These are phyloP conservation scores for Neoboletus magnificus DNA, from an alignment of 768 basidiomycete species.

Conservation along the genomic window DNA sequence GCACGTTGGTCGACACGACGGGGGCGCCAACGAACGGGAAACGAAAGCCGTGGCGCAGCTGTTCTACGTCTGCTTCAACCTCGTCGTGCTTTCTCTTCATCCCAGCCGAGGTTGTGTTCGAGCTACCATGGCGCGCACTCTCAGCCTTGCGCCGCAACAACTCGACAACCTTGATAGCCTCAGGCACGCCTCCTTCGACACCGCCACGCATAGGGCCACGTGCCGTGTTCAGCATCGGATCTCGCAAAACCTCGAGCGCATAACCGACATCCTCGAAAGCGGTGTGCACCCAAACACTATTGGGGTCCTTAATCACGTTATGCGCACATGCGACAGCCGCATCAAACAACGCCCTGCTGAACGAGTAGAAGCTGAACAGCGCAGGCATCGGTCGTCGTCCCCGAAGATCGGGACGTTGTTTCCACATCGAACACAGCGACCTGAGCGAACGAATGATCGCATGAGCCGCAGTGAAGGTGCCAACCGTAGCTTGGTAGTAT, in stretches of 20 bases:
- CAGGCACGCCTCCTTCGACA: slow-evolving; percentile 32
- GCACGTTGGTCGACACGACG: slow-evolving; percentile 20
- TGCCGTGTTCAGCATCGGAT: slow-evolving; percentile 32
- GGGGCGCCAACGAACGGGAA: slow-evolving; percentile 42
- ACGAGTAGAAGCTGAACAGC: slow-evolving; percentile 54
- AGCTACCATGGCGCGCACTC: slow-evolving; percentile 19
- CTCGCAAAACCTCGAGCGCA: slow-evolving; percentile 44
- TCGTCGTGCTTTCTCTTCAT: slow-evolving; percentile 45
- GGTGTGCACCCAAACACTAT: slow-evolving; percentile 42
- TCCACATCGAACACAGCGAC: slow-evolving; percentile 41
- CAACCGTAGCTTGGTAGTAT: slow-evolving; percentile 52
- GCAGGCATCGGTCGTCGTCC: slow-evolving; percentile 39
- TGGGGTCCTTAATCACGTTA: slow-evolving; percentile 53
- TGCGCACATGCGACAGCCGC: slow-evolving; percentile 64
- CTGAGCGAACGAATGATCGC: slow-evolving; percentile 52
- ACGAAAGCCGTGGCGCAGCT: slow-evolving; percentile 34
- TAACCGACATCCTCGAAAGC: slow-evolving; percentile 46
- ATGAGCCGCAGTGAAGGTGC: slow-evolving; percentile 65
- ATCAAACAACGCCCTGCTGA: slow-evolving; percentile 61
- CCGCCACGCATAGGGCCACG: slow-evolving; percentile 33
- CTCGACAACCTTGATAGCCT: slow-evolving; percentile 40
- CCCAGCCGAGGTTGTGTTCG: slow-evolving; percentile 24
- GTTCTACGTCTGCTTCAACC: slow-evolving; percentile 34
- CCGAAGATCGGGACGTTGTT: slow-evolving; percentile 32
- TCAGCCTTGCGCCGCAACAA: slow-evolving; percentile 41